A percentile compares a stretch with the other conserved stretches of the same genome.
phyloP scores from a whole-genome alignment of 2,329 filamentous ascomycete genomes.

The Diplodia scrobiculata region DNA sequence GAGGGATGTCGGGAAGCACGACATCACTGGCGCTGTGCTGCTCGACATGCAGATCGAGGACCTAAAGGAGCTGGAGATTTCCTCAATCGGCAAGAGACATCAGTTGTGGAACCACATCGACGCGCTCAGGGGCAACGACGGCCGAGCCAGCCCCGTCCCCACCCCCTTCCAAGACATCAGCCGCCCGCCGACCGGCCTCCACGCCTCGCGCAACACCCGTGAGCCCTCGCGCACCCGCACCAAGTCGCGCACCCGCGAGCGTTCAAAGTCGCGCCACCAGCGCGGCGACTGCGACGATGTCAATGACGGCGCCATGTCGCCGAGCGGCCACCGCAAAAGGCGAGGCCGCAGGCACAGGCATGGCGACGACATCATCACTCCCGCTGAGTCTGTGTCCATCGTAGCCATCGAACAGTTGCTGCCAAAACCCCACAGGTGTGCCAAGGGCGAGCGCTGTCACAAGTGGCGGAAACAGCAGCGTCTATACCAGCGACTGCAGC shows the following conservation, averaged over 20 bases:
- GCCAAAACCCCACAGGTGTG: conserved; percentile 80
- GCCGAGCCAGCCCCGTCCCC: conserved; percentile 47
- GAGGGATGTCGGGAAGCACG: conserved; percentile 86
- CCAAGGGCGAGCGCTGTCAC: conserved; percentile 80
- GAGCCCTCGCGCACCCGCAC: conserved; percentile 43
- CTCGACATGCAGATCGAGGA: conserved; percentile 92
- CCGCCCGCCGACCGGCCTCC: conserved; percentile 47
- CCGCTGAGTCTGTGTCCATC: conserved; percentile 83
- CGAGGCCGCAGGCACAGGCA: conserved; percentile 46
- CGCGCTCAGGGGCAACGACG: conserved; percentile 58
- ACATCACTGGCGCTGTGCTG: conserved; percentile 85
- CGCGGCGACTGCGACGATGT: conserved; percentile 32
- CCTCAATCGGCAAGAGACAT: conserved; percentile 78
- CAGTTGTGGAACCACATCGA: conserved; percentile 80
- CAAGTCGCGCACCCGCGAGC: conserved; percentile 43
- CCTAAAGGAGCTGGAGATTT: conserved; percentile 76
- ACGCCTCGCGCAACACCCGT: conserved; percentile 33
- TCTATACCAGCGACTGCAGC: conserved; percentile 71
- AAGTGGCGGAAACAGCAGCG: conserved; percentile 82
- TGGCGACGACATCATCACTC: conserved; percentile 68
- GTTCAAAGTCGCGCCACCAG: conserved; percentile 39
- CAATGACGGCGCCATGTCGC: conserved; percentile 40
- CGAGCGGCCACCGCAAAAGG: conserved; percentile 42
- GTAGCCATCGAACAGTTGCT: conserved; percentile 88
- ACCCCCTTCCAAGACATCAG: conserved; percentile 54